These are phyloP conservation scores for Epichloe brachyelytri DNA, from an alignment of 2,329 filamentous ascomycete genomes.

Conservation along the genomic window DNA sequence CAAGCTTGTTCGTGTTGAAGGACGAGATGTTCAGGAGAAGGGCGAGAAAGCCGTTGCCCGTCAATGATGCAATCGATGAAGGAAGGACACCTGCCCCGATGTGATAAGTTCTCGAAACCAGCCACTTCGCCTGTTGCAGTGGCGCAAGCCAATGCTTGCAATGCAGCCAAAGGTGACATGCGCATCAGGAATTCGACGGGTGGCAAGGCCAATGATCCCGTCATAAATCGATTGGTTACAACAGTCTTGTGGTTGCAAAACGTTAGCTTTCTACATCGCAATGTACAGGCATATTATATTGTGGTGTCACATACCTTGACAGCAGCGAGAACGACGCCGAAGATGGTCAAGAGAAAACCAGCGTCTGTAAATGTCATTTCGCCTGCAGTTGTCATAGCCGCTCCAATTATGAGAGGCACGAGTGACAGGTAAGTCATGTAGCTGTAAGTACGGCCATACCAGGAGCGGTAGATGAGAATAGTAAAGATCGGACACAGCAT, in stretches of 20 bases:
- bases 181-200: constrained; percentile 48
- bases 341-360: constrained; percentile 41
- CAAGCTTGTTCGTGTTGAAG: constrained; percentile 44
- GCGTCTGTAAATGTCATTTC: constrained; percentile 49
- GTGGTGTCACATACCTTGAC: constrained; percentile 30
- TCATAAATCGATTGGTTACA: constrained; percentile 52
- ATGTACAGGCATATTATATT: neutral
- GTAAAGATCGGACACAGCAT: constrained; percentile 50
- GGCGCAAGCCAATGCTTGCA: constrained; percentile 41
- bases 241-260: constrained; percentile 28
- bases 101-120: constrained; percentile 25
- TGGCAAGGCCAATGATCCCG: constrained; percentile 42
- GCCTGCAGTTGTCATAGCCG: constrained; percentile 46
- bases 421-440: constrained; percentile 45
- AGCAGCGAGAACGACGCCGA: constrained; percentile 40
- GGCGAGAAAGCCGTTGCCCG: constrained; percentile 40
- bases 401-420: constrained; percentile 46
- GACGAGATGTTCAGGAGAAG: constrained; percentile 44
- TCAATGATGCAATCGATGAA: constrained; percentile 27
- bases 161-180: constrained; percentile 47
- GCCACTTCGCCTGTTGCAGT: constrained; percentile 38
- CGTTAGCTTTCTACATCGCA: neutral
- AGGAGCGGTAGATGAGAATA: constrained; percentile 45
- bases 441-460: constrained; percentile 42
- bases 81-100: constrained; percentile 22